These are phyloP conservation scores for Xenosphaeropsis pyriputrescens DNA, from an alignment of 2,329 filamentous ascomycete genomes.

Conservation along the genomic window DNA sequence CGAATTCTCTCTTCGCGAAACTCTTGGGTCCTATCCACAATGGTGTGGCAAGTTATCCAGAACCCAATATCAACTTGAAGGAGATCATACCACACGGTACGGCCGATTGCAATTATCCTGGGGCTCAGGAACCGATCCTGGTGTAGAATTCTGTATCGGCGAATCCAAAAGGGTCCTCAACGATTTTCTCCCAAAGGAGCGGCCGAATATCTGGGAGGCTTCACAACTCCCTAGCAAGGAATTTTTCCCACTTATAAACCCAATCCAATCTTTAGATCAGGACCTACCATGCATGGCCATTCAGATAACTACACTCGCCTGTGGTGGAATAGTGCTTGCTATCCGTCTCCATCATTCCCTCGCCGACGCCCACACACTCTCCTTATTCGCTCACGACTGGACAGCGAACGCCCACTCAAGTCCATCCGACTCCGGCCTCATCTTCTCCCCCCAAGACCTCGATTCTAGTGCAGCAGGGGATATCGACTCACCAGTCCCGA, in stretches of 20 bases:
- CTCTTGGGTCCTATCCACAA: slow-evolving; percentile 24
- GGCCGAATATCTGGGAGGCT: slow-evolving; percentile 19
- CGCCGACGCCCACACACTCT: slow-evolving; percentile 26
- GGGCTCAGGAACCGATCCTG: slow-evolving; percentile 22
- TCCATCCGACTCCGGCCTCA: slow-evolving; percentile 8
- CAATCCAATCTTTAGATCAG: slow-evolving; percentile 16
- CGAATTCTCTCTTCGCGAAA: slow-evolving; percentile 17
- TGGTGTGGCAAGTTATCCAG: slow-evolving; percentile 24
- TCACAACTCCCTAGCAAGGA: slow-evolving; percentile 19
- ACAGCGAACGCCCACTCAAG: slow-evolving; percentile 15
- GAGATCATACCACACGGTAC: slow-evolving; percentile 16
- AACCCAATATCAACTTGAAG: slow-evolving; percentile 4
- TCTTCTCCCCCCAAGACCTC: slow-evolving; percentile 25
- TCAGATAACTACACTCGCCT: slow-evolving; percentile 24
- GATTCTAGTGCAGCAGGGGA: slow-evolving; percentile 20
- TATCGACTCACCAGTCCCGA: slow-evolving; percentile 9
- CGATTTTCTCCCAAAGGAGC: slow-evolving; percentile 16
- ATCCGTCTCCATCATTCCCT: slow-evolving; percentile 27
- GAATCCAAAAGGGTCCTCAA: slow-evolving; percentile 14
- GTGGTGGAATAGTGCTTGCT: slow-evolving; percentile 25
- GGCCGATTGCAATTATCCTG: slow-evolving; percentile 22
- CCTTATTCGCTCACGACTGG: slow-evolving; percentile 28
- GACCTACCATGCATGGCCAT: slow-evolving; percentile 17
- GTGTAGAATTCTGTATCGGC: slow-evolving; percentile 23
- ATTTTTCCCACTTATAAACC: slow-evolving; percentile 17